Evolutionary conservation across 2,329 filamentous ascomycete genomes (phyloP).

Genomic region (Pseudogymnoascus sp.): DNA sequence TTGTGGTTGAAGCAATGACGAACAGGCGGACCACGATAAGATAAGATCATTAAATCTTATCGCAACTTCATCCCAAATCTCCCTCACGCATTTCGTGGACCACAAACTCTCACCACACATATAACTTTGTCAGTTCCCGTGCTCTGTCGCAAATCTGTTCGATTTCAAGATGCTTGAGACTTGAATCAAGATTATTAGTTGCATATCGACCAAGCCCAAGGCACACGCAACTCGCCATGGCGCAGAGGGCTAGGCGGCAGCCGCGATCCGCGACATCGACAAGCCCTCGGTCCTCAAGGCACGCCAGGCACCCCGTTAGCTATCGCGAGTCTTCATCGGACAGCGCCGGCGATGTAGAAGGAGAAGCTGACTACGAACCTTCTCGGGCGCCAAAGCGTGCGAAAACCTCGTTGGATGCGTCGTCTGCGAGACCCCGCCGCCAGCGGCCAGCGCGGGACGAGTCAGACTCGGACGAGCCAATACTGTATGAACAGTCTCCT

Average conservation of each 20-base stretch:
- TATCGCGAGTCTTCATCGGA: conserved; percentile 1
- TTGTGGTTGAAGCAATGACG: neutral
- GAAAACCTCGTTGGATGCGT: neutral
- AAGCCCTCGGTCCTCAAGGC: neutral
- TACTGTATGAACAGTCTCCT: neutral
- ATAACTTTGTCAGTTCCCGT: neutral
- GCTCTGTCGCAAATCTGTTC: neutral
- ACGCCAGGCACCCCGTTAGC: neutral
- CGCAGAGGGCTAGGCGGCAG: neutral
- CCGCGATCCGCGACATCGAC: neutral
- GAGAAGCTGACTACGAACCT: neutral
- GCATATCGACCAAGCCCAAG: neutral
- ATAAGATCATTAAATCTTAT: neutral
- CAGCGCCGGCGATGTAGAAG: neutral
- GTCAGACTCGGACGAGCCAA: neutral
- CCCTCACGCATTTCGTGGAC: neutral
- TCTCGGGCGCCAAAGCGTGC: neutral
- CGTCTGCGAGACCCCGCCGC: neutral
- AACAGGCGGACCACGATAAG: neutral
- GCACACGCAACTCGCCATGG: neutral
- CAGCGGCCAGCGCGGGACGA: neutral
- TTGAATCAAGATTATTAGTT: neutral
- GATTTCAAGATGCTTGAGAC: neutral
- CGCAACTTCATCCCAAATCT: neutral
- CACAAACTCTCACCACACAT: neutral